Base-by-base conservation (phyloP, 2,329 filamentous ascomycete genomes). In the Albophoma yamanashiensis region DNA sequence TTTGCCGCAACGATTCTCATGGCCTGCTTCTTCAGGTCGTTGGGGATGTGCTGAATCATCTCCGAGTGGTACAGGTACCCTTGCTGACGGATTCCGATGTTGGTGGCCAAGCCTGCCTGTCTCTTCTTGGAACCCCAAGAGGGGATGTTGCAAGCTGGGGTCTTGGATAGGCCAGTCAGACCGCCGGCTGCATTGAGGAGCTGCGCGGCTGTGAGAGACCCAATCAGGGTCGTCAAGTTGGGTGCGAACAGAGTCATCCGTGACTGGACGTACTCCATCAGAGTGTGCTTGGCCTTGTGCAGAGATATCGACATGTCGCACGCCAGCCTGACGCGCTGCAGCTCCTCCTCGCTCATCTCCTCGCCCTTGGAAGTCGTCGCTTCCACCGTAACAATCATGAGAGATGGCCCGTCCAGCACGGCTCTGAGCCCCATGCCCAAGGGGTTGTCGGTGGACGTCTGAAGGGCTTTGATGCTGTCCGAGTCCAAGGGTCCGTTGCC, bases 321-420 rank as follows among this genome's bases (percentile, higher is more conserved):
- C 11, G 92, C 93, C 58, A 83, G 81, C 36, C 88, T 77, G 25
- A 97, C 87, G 34, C 84, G 81, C 57, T 87, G 80, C 7, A 97
- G 80, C 72, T 96, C 91, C 6, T 84, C 78, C n/a, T 86, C 79
- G 4, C 82, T 83, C 74, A 99, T 85, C 56, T 91, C 84, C 39
- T 85, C 85, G 5, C 93, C 93, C 67, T 90, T 87, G 15, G 92
- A 94, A 2, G 89, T 94, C 6, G 92, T 96, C 38, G 92, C 93
- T 76, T 97, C 94, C 14, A 97, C 89, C 0, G 91, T 93, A 58
- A 99, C 92, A 62, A 95, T 91, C 92, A 99, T 97, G 68, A 97
- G 78, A 0, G 91, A 90, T 1, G 94, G 91, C 0, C 91, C 91
- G 70, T 96, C 91, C 17, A 99, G 79, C 1, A 97, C 87, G 1